Evolutionary conservation across 2,329 filamentous ascomycete genomes (phyloP), one percentile per base, ranked within the genome.

Genomic region (Neonectria hederae): DNA sequence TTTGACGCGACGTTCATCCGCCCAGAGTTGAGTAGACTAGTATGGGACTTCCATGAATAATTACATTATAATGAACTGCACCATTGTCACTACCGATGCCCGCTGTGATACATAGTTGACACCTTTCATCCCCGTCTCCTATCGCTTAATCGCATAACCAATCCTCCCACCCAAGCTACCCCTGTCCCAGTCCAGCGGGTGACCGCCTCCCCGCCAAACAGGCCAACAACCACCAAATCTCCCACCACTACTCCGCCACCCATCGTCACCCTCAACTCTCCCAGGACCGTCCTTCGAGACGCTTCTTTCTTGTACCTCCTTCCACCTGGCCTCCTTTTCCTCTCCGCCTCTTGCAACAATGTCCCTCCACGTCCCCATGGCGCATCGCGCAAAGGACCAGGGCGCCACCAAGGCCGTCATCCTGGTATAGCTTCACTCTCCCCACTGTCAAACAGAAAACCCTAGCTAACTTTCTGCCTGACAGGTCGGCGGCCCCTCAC

Each of bases 401-500:
- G 86, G 89, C 76, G 86, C 90, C 69, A 97, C 94, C 78, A 98
- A 97, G 83, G 95, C 95, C 72, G 91, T 97, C 72, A 97, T 98
- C 81, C 84, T 98, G 84, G 94, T 97, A 86, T 69, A 72, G 62
- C 65, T 66, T 69, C 62, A 65, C 53, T 63, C 58, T 54, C 54
- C 46, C 19, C n/a, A 14, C 45, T 4, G 6, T 9, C 14, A n/a
- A 17, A 17, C n/a, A 42, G 30, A 4, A 32, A 32, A 32, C 30
- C 11, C 30, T 13, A 13, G 69, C 77, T 79, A 72, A 80, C 71
- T 69, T 51, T 67, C 14, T 66, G 54, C 11, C 17, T 51, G 46
- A 52, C 66, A 97, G 94, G 95, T 98, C 76, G 95, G 95, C 71
- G 95, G 96, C 65, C 94, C 96, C 60, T 97, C 94, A 63, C 89